Evolutionary conservation across 169 alveolate species (phyloP), one percentile per base, ranked within the genome.

Genomic region (Plasmodium gaboni): DNA sequence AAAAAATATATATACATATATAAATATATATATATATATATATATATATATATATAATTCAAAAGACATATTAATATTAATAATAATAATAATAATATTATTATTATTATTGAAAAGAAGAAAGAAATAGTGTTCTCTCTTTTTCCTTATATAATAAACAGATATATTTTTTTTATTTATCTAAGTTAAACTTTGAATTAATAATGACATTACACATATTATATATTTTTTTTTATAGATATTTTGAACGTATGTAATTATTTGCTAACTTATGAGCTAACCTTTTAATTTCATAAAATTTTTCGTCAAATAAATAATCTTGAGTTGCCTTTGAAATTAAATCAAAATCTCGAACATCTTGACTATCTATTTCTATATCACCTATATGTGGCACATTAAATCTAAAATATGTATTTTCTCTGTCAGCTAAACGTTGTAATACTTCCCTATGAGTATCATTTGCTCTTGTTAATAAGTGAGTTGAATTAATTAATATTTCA

Each of bases 311-410:
- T n/a, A 90, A 46, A 65, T 90, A 90, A 65, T 80, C 92, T 9
- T 42, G 85, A 4, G 94, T 90, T 28, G 94, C 93, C 64, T 73
- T 78, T 3, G 83, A 13, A 32, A 90, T 90, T 19, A 90, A 7
- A 72, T 90, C 94, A 57, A 90, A 74, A 50, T 90, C 91, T 5
- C 57, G 24, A 2, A 50, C 26, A 32, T 83, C 74, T 3, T 51
- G 88, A 38, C 91, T 73, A 50, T 90, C 94, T 42, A 90, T 53
- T 6, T 90, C 9, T 15, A 90, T 83, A 44, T 90, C 93, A 24
- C 94, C 94, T 13, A 90, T 90, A 51, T 74, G 50, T 17, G 94
- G 94, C 1, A 64, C 89, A 74, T 90, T 90, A 59, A 90, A 90
- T 2, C 93, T 57, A 42, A 74, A 90, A 26, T 90, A 90, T 9